These are phyloP conservation scores for Globomyces sp. DNA, from an alignment of 371 early-diverging fungal species.

Conservation along the genomic window DNA sequence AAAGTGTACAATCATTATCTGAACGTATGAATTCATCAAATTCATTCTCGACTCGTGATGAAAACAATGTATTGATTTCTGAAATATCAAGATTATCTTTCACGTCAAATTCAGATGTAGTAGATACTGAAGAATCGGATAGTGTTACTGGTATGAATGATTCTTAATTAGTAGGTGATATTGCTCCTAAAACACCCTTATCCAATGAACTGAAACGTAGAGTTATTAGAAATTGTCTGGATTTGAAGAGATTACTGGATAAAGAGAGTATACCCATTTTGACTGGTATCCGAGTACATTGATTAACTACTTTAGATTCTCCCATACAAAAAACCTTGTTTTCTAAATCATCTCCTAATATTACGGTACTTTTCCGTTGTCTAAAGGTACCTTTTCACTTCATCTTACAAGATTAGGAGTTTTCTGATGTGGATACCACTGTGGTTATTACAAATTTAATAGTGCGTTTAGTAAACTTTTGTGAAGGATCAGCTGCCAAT, in stretches of 20 bases:
- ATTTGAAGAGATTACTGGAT: constrained; percentile 43
- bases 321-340: constrained; percentile 36
- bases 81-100: constrained; percentile 1
- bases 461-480: constrained; percentile 25
- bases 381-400: constrained; percentile 24
- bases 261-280: constrained; percentile 33
- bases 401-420: constrained; percentile 13
- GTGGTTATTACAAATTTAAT: constrained; percentile 37
- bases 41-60: not conserved
- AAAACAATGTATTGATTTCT: not conserved
- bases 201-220: constrained; percentile 17
- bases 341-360: constrained; percentile 29
- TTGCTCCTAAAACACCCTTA: not conserved
- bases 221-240: constrained; percentile 35
- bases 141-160: no score
- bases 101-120: not conserved
- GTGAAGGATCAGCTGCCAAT: constrained; percentile 25
- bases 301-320: constrained; percentile 26
- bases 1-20: constrained; percentile 6
- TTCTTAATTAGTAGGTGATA: not conserved
- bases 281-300: not conserved
- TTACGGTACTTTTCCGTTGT: constrained; percentile 36
- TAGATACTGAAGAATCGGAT: not conserved
- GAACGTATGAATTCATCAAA: constrained; percentile 13
- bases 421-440: constrained; percentile 38